Evolutionary conservation across 345 rosid species (phyloP).

Genomic region (Heritiera littoralis): DNA sequence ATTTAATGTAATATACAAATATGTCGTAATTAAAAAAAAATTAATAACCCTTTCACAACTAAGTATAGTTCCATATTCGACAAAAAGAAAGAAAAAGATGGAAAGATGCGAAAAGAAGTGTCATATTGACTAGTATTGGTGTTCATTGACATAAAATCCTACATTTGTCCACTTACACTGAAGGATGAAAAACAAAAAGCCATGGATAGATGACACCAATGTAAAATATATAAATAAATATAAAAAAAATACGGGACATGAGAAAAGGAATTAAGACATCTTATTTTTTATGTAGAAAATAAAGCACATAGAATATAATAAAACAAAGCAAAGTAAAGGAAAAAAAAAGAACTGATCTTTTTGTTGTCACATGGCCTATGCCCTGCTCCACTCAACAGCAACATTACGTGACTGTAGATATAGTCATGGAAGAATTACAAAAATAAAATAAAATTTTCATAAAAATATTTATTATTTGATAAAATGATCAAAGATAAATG

Average conservation of each 20-base stretch:
- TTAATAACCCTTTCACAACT: background rate
- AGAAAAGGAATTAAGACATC: background rate
- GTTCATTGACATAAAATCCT: background rate
- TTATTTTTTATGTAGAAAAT: too few species aligned
- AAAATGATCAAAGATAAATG: too few species aligned
- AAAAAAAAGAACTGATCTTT: slow-evolving; percentile 10
- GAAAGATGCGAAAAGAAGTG: background rate
- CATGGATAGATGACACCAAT: background rate
- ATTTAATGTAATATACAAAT: too few species aligned
- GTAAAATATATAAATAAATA: background rate
- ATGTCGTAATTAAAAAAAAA: background rate
- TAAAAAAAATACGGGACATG: background rate
- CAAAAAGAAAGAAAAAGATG: background rate
- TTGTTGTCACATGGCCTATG: slow-evolving; percentile 22
- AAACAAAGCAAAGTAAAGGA: background rate
- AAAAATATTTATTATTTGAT: too few species aligned
- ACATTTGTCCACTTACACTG: background rate
- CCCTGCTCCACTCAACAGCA: background rate
- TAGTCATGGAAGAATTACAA: too few species aligned
- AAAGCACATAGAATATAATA: background rate
- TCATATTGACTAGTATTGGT: background rate
- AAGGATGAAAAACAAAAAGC: background rate
- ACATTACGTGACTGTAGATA: background rate
- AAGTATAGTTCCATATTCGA: background rate
- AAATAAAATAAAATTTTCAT: too few species aligned